Conservation (phyloP, 2,329 filamentous ascomycete species). For the Aspergillus glaucus region DNA sequence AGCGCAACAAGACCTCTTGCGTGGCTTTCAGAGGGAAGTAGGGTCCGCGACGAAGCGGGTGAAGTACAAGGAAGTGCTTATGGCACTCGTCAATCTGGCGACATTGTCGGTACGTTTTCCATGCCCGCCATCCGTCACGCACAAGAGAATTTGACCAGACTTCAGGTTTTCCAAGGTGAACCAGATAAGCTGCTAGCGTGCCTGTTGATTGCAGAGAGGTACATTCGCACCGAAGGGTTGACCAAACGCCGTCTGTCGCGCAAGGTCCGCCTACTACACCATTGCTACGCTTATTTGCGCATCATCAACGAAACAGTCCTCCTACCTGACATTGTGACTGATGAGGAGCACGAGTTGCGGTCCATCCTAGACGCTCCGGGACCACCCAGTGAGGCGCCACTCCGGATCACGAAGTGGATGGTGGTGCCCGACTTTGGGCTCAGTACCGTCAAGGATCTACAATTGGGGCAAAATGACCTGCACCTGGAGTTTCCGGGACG, state of each 20-base stretch:
- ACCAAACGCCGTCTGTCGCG: conserved; percentile 33
- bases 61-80: conserved; percentile 42
- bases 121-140: not conserved
- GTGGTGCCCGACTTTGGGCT: not conserved
- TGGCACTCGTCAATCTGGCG: conserved; percentile 40
- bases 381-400: not conserved
- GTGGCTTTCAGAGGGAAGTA: conserved; percentile 28
- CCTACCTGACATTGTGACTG: conserved; percentile 9
- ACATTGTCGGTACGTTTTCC: conserved; percentile 24
- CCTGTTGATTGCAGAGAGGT: conserved; percentile 39
- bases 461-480: conserved; percentile 41
- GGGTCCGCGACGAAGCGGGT: conserved; percentile 29
- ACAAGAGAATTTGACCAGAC: not conserved
- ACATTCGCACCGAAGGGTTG: conserved; percentile 38
- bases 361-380: not conserved
- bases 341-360: conserved; percentile 14
- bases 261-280: conserved; percentile 40
- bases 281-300: conserved; percentile 43
- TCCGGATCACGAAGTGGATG: not conserved
- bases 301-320: conserved; percentile 40
- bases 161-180: conserved; percentile 23
- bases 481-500: conserved; percentile 37
- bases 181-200: conserved; percentile 32
- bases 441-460: conserved; percentile 26
- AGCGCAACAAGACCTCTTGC: conserved; percentile 27